Conservation (phyloP, 331 rosid genomes). For the Acacia concinna region DNA sequence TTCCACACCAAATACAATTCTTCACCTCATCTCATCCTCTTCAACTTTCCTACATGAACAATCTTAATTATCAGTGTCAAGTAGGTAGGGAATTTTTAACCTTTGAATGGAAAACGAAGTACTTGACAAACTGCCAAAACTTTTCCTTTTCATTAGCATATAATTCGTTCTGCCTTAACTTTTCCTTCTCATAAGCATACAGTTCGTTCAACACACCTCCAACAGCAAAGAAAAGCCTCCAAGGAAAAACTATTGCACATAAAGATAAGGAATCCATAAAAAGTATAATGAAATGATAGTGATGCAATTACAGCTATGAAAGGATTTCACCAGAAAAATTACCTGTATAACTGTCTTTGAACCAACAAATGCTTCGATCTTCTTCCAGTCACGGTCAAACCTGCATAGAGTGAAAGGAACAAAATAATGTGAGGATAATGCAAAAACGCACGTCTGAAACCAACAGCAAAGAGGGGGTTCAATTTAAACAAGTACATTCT, state of each 20-base stretch:
- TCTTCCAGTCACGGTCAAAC: conserved; percentile 99
- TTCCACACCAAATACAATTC: not conserved
- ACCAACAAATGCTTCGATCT: conserved; percentile 95
- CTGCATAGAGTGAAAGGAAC: conserved; percentile 38
- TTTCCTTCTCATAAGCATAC: not conserved
- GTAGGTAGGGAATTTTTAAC: not conserved
- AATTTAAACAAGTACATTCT: conserved; percentile 3
- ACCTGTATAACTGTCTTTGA: conserved; percentile 97
- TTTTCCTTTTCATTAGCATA: not conserved
- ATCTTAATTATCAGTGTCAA: not conserved
- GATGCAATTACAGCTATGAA: not conserved
- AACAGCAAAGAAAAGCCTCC: not conserved
- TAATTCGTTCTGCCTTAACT: not conserved
- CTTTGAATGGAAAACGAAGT: not conserved
- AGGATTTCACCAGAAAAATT: conserved; percentile 19
- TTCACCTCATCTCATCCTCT: conserved; percentile 6
- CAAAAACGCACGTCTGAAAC: conserved; percentile 9
- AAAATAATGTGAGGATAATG: conserved; percentile 6
- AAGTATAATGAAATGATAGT: not conserved
- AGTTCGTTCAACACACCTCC: not conserved
- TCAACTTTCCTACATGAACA: not conserved
- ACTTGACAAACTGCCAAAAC: not conserved
- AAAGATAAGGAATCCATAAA: not conserved
- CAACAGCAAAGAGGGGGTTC: not conserved
- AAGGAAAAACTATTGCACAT: not conserved